Evolutionary conservation across 2,329 filamentous ascomycete genomes (phyloP).

Genomic region (Trichoderma gracile): DNA sequence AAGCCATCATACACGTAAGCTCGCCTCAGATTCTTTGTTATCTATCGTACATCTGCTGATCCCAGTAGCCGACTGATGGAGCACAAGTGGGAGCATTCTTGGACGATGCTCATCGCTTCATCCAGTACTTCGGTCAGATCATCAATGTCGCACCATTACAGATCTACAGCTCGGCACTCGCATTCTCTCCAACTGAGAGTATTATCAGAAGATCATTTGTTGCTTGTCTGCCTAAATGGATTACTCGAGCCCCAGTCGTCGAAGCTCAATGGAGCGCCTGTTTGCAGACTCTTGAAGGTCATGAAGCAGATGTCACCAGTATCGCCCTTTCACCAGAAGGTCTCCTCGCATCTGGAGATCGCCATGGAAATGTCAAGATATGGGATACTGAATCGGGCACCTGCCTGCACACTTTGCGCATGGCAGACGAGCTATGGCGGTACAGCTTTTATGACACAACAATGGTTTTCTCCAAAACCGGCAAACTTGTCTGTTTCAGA

Average conservation of each 20-base stretch:
- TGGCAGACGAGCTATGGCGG: background rate
- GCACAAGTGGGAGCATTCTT: conserved; percentile 24
- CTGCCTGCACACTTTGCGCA: background rate
- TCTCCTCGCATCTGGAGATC: background rate
- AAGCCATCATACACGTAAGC: conserved; percentile 11
- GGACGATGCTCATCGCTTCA: conserved; percentile 28
- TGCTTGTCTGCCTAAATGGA: background rate
- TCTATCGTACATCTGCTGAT: background rate
- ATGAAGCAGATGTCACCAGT: rapidly evolving
- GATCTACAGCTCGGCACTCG: conserved; percentile 33
- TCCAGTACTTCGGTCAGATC: conserved; percentile 14
- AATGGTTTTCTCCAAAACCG: background rate
- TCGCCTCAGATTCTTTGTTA: too few relatives aligned
- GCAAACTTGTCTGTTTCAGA: background rate
- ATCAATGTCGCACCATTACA: conserved; percentile 31
- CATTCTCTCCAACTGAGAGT: conserved; percentile 32
- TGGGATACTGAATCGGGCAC: background rate
- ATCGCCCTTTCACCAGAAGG: background rate
- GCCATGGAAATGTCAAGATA: background rate
- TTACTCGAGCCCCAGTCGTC: background rate
- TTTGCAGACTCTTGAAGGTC: background rate
- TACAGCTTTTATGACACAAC: too few relatives aligned
- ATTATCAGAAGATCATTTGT: conserved; percentile 27
- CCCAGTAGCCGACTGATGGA: background rate
- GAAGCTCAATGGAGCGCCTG: background rate